These are phyloP conservation scores for Astragalus membranaceus DNA, from an alignment of 306 rosid species.

Conservation along the genomic window DNA sequence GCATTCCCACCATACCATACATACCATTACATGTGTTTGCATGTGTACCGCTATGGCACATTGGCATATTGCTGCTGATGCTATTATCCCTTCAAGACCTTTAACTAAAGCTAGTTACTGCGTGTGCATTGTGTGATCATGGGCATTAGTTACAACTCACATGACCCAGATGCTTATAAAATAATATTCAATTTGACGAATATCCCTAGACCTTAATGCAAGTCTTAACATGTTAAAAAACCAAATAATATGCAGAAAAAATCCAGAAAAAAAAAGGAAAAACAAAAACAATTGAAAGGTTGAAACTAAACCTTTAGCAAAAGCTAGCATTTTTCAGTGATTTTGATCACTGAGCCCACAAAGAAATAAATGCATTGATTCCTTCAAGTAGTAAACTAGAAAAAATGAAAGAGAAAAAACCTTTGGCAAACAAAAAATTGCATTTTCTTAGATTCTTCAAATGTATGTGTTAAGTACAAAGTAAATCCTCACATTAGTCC, in stretches of 20 bases:
- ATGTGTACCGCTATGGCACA: conserved; percentile 9
- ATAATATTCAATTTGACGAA: conserved; percentile 15
- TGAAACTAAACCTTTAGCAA: background rate
- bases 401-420: background rate
- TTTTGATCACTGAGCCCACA: background rate
- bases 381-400: background rate
- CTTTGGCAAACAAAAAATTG: conserved; percentile 12
- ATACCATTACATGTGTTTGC: conserved; percentile 26
- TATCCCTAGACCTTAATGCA: conserved; percentile 19
- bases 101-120: conserved; percentile 8
- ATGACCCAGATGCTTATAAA: conserved; percentile 5
- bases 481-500: too few species aligned
- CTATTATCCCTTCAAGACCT: conserved; percentile 14
- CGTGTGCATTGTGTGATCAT: conserved; percentile 6
- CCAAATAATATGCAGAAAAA: background rate
- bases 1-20: conserved; percentile 11
- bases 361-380: background rate
- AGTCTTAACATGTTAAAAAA: background rate
- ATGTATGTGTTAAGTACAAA: too few species aligned
- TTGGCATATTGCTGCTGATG: background rate
- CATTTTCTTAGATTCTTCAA: conserved; percentile 28
- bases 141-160: conserved; percentile 1
- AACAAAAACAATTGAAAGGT: background rate
- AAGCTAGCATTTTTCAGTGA: background rate
- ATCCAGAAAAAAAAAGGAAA: background rate